Percentiles rank a stretch among this genome's conserved stretches.
Conservation (phyloP, 2,329 filamentous ascomycete genomes). For the Penicillium sp. region DNA sequence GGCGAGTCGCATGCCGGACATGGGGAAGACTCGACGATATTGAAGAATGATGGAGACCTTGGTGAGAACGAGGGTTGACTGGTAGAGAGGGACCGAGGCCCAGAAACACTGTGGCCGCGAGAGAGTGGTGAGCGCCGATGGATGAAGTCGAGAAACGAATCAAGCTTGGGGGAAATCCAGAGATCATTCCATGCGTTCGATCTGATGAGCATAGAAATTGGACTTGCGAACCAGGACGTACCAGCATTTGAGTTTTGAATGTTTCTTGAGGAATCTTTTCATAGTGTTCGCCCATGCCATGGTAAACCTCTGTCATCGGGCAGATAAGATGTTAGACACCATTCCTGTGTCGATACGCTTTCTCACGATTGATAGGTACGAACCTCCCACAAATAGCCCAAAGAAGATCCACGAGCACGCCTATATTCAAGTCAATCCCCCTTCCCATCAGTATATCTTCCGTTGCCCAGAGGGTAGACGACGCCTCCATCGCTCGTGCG, state of each 20-base stretch:
- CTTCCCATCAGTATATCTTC: too few species aligned
- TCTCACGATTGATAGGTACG: too few species aligned
- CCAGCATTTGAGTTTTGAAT: conserved; percentile 23
- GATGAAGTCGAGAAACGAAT: not conserved
- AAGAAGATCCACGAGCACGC: conserved; percentile 28
- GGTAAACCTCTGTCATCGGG: conserved; percentile 19
- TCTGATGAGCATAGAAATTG: not conserved
- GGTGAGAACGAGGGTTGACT: conserved; percentile 28
- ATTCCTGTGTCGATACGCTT: too few species aligned
- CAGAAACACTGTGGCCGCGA: conserved; percentile 23
- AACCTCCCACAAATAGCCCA: conserved; percentile 26
- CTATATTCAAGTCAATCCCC: conserved; percentile 1
- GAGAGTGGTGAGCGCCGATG: too few species aligned
- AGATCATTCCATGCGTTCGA: not conserved
- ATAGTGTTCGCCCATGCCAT: conserved; percentile 26
- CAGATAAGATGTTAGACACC: not conserved
- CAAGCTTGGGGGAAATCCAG: not conserved
- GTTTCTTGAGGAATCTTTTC: conserved; percentile 14
- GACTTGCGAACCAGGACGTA: conserved; percentile 4
- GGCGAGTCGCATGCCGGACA: conserved; percentile 25
- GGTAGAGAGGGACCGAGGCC: conserved; percentile 30
- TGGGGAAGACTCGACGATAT: conserved; percentile 32
- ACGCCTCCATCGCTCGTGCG: too few species aligned
- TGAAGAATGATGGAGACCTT: conserved; percentile 34
- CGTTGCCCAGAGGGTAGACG: too few species aligned